phyloP scores from a whole-genome alignment of 2,329 filamentous ascomycete species.

The Dothideomycetes sp. region DNA sequence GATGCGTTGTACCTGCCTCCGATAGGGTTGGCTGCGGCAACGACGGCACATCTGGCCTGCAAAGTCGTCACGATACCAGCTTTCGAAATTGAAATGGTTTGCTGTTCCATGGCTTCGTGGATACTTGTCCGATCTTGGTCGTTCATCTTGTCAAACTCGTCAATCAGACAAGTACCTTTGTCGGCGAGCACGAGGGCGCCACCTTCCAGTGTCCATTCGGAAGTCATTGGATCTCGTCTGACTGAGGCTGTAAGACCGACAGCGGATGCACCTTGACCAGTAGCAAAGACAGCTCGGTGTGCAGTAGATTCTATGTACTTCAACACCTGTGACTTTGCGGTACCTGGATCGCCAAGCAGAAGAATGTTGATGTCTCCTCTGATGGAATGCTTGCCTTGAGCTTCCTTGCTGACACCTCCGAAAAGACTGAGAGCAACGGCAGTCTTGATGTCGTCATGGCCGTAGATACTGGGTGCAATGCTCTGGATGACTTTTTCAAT shows the following conservation, averaged over 20 bases:
- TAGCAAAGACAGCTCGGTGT: constrained; percentile 92
- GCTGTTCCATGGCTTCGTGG: constrained; percentile 99
- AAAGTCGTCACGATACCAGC: constrained; percentile 96
- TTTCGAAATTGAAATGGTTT: constrained; percentile 98
- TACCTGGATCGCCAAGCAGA: constrained; percentile 91
- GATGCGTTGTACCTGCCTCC: constrained; percentile 95
- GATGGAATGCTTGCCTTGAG: constrained; percentile 80
- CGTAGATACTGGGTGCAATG: constrained; percentile 95
- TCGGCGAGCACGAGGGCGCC: constrained; percentile 92
- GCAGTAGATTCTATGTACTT: constrained; percentile 98
- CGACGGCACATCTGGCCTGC: constrained; percentile 89
- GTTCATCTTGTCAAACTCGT: constrained; percentile 99
- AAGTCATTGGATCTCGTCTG: constrained; percentile 85
- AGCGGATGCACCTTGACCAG: constrained; percentile 90
- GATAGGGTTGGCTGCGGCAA: constrained; percentile 92
- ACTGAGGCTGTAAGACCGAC: constrained; percentile 97
- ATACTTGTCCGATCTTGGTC: constrained; percentile 97
- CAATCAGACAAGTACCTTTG: constrained; percentile 87
- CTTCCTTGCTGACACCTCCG: constrained; percentile 83
- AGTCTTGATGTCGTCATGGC: constrained; percentile 93
- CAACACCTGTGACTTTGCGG: constrained; percentile 92
- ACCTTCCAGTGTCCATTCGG: constrained; percentile 95
- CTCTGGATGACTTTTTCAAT: constrained; percentile 87
- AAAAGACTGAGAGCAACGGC: constrained; percentile 90
- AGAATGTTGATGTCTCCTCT: constrained; percentile 97